phyloP scores from a whole-genome alignment of 129 eudicot genomes.

The carrot (Daucus carota) region DH1_v3.0 NC_030384.2:33663001-33663500 shows the following conservation, averaged over 20 bases:
- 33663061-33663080: not conserved
- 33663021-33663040: not conserved
- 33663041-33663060: not conserved
- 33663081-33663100: slow-evolving; percentile 13
- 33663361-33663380: not conserved
- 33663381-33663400: not conserved
- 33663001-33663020: not conserved
- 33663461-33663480: too few species aligned
- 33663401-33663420: not conserved
- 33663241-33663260: slow-evolving; percentile 11
- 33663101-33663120: slow-evolving; percentile 37
- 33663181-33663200: slow-evolving; percentile 46
- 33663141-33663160: slow-evolving; percentile 60
- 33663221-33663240: slow-evolving; percentile 15
- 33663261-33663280: not conserved
- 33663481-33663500: too few species aligned
- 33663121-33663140: slow-evolving; percentile 45
- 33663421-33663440: not conserved
- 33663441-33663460: too few species aligned
- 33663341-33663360: not conserved
- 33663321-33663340: not conserved
- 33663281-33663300: not conserved
- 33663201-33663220: slow-evolving; percentile 33
- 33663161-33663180: slow-evolving; percentile 66
- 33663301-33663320: not conserved